phyloP scores from a whole-genome alignment of 805 yeast genomes.

The Blastobotrys attinorum region DNA sequence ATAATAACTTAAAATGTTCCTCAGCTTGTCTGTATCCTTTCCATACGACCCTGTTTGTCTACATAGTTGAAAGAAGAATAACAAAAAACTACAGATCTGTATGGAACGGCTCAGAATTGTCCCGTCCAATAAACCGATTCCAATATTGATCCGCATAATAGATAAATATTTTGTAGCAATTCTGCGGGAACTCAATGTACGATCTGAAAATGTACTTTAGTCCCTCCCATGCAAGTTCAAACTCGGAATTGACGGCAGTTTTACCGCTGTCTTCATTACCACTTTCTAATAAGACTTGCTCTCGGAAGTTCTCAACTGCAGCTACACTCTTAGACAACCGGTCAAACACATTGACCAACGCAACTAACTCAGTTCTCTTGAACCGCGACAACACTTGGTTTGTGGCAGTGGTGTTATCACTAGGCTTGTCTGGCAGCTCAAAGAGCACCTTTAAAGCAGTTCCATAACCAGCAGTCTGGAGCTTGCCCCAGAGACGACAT shows the following conservation, averaged over 20 bases:
- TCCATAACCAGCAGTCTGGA: slow-evolving; percentile 96
- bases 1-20: too few relatives aligned
- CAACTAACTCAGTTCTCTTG: slow-evolving; percentile 77
- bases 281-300: slow-evolving; percentile 8
- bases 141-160: slow-evolving; percentile 50
- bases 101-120: slow-evolving; percentile 6
- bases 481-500: slow-evolving; percentile 96
- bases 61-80: not conserved
- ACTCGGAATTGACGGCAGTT: slow-evolving; percentile 29
- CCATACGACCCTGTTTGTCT: too few relatives aligned
- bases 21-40: too few relatives aligned
- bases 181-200: slow-evolving; percentile 62
- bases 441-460: slow-evolving; percentile 88
- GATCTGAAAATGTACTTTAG: slow-evolving; percentile 55
- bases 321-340: slow-evolving; percentile 78
- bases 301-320: slow-evolving; percentile 59
- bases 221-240: slow-evolving; percentile 49
- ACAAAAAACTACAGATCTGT: not conserved
- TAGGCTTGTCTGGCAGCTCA: slow-evolving; percentile 54
- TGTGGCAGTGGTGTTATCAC: slow-evolving; percentile 35
- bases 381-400: slow-evolving; percentile 47
- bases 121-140: slow-evolving; percentile 67
- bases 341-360: slow-evolving; percentile 86
- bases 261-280: slow-evolving; percentile 12
- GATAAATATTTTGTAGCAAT: slow-evolving; percentile 44